Evolutionary conservation across 2,329 filamentous ascomycete genomes (phyloP).

Genomic region (Pezicula radicicola): DNA sequence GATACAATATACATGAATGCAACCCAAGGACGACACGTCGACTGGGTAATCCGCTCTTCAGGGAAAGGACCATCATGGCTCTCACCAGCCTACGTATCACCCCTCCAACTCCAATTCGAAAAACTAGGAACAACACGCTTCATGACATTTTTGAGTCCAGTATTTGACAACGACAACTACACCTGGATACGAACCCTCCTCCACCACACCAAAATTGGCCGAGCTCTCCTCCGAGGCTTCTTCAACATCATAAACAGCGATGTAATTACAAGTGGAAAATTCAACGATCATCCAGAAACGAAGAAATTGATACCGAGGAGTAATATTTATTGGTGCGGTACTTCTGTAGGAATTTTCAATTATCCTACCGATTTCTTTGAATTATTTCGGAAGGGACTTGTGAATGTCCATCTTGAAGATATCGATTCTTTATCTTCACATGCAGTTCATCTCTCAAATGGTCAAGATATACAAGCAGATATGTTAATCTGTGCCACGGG

Average conservation of each 20-base stretch:
- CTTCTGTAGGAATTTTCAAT: constrained; percentile 56
- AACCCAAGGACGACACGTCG: constrained; percentile 46
- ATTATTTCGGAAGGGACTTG: constrained; percentile 44
- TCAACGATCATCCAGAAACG: constrained; percentile 48
- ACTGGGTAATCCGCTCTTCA: constrained; percentile 55
- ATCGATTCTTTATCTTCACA: constrained; percentile 40
- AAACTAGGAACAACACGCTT: constrained; percentile 63
- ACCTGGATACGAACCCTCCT: constrained; percentile 51
- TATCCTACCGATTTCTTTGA: constrained; percentile 55
- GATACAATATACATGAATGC: constrained; percentile 62
- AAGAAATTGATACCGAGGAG: constrained; percentile 50
- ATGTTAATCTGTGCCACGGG: constrained; percentile 53
- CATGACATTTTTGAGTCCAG: constrained; percentile 71
- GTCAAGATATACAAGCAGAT: constrained; percentile 44
- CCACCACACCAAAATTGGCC: constrained; percentile 53
- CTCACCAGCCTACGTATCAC: constrained; percentile 58
- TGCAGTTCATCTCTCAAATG: constrained; percentile 47
- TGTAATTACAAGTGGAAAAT: constrained; percentile 47
- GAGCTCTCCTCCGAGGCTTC: constrained; percentile 50
- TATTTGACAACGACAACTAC: constrained; percentile 60
- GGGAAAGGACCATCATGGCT: constrained; percentile 59
- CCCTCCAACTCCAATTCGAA: constrained; percentile 64
- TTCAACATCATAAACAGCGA: constrained; percentile 55
- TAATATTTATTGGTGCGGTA: constrained; percentile 48
- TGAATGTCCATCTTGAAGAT: constrained; percentile 50